Base-by-base conservation (phyloP, 176 grass and related monocot species). In the Miscanthus lutarioriparius region DNA sequence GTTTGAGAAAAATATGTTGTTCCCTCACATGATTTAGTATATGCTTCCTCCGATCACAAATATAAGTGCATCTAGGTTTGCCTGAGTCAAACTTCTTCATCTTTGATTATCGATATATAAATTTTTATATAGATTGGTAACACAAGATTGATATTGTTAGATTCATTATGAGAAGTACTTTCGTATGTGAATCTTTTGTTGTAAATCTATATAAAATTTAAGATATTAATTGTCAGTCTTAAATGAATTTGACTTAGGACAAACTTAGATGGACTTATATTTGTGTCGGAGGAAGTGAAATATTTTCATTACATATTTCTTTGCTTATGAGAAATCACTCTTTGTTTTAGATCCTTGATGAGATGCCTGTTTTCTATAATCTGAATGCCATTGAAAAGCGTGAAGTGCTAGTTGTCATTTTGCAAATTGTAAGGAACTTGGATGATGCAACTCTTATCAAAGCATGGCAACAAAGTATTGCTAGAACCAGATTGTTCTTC, bases 311-410 rank as follows among this genome's bases (percentile, higher is more conserved):
- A 65, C 59, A 80, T 20, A 9, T 48, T 77, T 75, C 28, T 82
- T 79, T 70, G 15, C 75, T 74, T 84, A 66, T 84, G 83, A 51
- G 49, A 72, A 84, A 67, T 40, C 12, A 59, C 62, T 64, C 19
- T 54, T 75, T 56, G 68, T 90, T 88, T 82, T 93, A 99, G 96
- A 99, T 99, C 88, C 77, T 99, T 72, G 96, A 99, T 86, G 96
- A 99, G 96, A 99, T 99, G 96, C 96, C 96, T 83, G 96, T 99
- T 54, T 99, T 96, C 78, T 99, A 99, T 87, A 99, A 96, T 47
- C 86, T 99, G 81, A 99, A 94, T 94, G 87, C 87, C 51, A 77
- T 92, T 84, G 96, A 99, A 81, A 99, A 99, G 85, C 93, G 96
- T 70, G 96, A 96, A 80, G 96, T 99, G 67, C 89, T 99, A 83